Percentiles rank a stretch among this genome's conserved stretches.
Conservation (phyloP, 2,329 filamentous ascomycete genomes). For the Exutisphaerella laricina region DNA sequence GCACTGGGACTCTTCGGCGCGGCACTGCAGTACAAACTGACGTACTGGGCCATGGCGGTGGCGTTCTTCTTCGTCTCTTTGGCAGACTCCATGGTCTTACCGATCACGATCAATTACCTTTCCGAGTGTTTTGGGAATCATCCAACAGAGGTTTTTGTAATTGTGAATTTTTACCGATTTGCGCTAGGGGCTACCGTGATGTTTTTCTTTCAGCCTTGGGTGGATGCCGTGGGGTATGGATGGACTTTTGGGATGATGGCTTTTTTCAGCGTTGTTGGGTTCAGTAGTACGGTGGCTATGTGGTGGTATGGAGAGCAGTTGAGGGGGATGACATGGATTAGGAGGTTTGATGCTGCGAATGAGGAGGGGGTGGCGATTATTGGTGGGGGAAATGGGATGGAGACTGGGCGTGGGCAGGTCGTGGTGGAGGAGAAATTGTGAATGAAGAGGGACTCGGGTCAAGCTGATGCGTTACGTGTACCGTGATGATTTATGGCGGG, state of each 20-base stretch:
- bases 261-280: background rate
- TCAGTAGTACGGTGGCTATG: background rate
- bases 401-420: too few species aligned
- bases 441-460: too few species aligned
- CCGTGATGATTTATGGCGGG: too few species aligned
- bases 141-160: constrained; percentile 35
- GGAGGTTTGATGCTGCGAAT: background rate
- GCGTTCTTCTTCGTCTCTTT: constrained; percentile 40
- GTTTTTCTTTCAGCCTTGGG: constrained; percentile 13
- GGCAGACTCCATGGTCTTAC: constrained; percentile 31
- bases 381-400: background rate
- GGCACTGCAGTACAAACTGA: constrained; percentile 38
- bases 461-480: too few species aligned
- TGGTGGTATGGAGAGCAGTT: constrained; percentile 2
- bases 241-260: constrained; percentile 14
- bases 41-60: constrained; percentile 39
- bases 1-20: constrained; percentile 33
- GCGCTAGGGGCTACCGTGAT: constrained; percentile 8
- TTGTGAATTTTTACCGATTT: constrained; percentile 30
- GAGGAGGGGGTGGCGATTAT: background rate
- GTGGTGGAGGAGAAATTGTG: background rate
- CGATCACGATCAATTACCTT: constrained; percentile 32
- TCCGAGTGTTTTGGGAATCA: constrained; percentile 34
- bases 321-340: background rate
- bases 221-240: constrained; percentile 6